These are phyloP conservation scores for Colletotrichum magnum DNA, from an alignment of 2,329 filamentous ascomycete genomes.

Conservation along the genomic window DNA sequence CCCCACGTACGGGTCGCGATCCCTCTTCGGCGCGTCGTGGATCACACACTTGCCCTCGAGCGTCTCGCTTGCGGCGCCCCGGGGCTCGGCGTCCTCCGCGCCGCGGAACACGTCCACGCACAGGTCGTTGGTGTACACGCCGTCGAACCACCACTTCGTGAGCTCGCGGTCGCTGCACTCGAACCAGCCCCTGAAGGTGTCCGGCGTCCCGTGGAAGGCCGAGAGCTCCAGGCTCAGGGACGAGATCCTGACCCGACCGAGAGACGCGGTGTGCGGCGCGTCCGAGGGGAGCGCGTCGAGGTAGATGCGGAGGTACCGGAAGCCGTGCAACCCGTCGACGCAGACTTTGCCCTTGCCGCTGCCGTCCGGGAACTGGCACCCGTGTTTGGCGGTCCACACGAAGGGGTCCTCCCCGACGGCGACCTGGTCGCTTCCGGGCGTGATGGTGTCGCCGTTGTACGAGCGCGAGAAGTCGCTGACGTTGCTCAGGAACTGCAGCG, in stretches of 20 bases:
- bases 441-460: slow-evolving; percentile 56
- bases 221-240: slow-evolving; percentile 59
- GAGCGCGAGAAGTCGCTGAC: slow-evolving; percentile 65
- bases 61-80: slow-evolving; percentile 57
- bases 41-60: slow-evolving; percentile 62
- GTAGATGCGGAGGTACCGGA: slow-evolving; percentile 65
- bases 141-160: slow-evolving; percentile 68
- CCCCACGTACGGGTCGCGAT: slow-evolving; percentile 67
- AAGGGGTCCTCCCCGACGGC: slow-evolving; percentile 58
- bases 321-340: slow-evolving; percentile 66
- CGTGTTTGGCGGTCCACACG: slow-evolving; percentile 60
- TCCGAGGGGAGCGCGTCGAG: slow-evolving; percentile 60
- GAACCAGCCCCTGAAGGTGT: slow-evolving; percentile 66
- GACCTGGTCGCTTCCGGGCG: slow-evolving; percentile 64
- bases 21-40: slow-evolving; percentile 65
- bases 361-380: slow-evolving; percentile 53
- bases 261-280: slow-evolving; percentile 58
- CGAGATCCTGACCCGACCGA: slow-evolving; percentile 59
- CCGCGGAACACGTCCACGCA: slow-evolving; percentile 59
- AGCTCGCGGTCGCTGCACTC: slow-evolving; percentile 64
- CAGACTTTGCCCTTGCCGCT: slow-evolving; percentile 57
- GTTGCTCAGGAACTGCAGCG: slow-evolving; percentile 58
- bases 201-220: slow-evolving; percentile 61
- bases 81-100: slow-evolving; percentile 63
- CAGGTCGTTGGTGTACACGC: slow-evolving; percentile 66